phyloP scores from a whole-genome alignment of 2,329 filamentous ascomycete genomes.

The Monosporascus sp. region DNA sequence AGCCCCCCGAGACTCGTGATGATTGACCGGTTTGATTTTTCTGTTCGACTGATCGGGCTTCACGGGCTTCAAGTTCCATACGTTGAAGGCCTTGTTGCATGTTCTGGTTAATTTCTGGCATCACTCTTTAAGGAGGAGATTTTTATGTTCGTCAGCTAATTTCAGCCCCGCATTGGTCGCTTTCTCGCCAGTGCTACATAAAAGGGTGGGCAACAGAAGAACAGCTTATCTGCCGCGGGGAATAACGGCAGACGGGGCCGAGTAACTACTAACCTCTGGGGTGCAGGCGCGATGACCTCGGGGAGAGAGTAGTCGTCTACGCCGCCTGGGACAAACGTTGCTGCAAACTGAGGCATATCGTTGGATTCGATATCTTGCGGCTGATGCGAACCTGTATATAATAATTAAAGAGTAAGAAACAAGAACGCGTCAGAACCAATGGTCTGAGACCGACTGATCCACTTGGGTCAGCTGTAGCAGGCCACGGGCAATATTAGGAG shows the following conservation, averaged over 20 bases:
- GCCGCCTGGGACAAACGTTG: constrained; percentile 54
- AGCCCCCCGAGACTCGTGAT: constrained; percentile 20
- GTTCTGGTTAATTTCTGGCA: constrained; percentile 92
- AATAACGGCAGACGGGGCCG: neutral
- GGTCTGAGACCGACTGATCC: constrained; percentile 1
- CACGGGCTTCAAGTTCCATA: constrained; percentile 74
- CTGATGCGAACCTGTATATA: constrained; percentile 24
- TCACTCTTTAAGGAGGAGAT: constrained; percentile 57
- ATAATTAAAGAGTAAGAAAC: constrained; percentile 17
- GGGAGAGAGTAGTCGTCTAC: constrained; percentile 58
- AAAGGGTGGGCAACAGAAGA: neutral
- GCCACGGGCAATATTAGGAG: neutral
- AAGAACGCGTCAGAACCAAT: constrained; percentile 14
- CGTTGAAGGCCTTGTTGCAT: constrained; percentile 93
- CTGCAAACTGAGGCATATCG: constrained; percentile 44
- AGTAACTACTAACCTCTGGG: constrained; percentile 45
- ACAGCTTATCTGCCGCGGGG: neutral
- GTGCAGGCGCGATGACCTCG: constrained; percentile 51
- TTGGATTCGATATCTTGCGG: constrained; percentile 27
- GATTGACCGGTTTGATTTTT: constrained; percentile 25
- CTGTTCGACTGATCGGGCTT: constrained; percentile 52
- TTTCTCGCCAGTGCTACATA: neutral
- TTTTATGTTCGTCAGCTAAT: neutral
- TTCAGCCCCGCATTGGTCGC: neutral
- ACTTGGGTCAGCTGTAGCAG: constrained; percentile 6